phyloP scores from a whole-genome alignment of 148 eudicot species.

The Nyssa sinensis region DNA sequence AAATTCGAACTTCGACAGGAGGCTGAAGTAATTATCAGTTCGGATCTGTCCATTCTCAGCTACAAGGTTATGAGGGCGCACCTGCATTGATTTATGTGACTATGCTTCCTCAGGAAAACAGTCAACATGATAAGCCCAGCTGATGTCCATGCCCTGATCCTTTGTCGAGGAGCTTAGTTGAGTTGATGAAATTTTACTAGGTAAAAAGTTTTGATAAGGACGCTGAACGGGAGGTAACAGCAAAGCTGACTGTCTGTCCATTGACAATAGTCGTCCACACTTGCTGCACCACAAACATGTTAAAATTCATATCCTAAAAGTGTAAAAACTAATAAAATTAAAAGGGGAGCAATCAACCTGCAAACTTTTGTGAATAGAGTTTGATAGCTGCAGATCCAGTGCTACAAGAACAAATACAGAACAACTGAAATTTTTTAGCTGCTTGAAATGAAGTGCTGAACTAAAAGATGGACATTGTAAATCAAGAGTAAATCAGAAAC shows the following conservation, averaged over 20 bases:
- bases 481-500: neutral
- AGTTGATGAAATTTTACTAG: constrained; percentile 31
- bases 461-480: neutral
- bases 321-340: neutral
- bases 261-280: constrained; percentile 66
- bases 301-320: neutral
- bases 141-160: constrained; percentile 30
- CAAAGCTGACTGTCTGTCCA: constrained; percentile 71
- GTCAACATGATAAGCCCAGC: constrained; percentile 59
- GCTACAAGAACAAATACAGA: constrained; percentile 42
- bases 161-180: constrained; percentile 19
- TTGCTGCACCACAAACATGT: constrained; percentile 52
- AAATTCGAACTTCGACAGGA: neutral
- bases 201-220: constrained; percentile 50
- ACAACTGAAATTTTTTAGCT: neutral
- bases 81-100: neutral
- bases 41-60: neutral
- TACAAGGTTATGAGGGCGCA: neutral
- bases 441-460: neutral
- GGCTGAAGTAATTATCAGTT: neutral
- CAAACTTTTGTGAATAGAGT: constrained; percentile 65
- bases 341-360: constrained; percentile 43
- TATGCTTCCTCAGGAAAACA: constrained; percentile 69
- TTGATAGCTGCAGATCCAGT: constrained; percentile 76
- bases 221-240: constrained; percentile 81